Base-by-base conservation (phyloP, 345 rosid genomes). In the Microthlaspi erraticum region DNA sequence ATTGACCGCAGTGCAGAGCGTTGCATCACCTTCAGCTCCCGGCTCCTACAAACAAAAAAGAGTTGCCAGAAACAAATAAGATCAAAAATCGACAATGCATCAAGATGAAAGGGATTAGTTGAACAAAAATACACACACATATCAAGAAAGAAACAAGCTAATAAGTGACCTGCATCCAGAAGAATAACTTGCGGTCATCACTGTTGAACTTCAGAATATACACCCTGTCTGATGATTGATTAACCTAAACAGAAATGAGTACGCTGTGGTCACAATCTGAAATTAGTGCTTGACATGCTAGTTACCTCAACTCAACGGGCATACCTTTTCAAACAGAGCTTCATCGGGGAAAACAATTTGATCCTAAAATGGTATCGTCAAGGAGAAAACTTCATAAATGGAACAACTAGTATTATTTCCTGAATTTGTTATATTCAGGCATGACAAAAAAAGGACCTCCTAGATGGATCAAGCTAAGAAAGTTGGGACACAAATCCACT, bases 261-360 rank as follows among this genome's bases (percentile, higher is more conserved):
- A 19, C 2, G 39, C 0, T 32, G 52, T 51, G 33, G 58, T 64
- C 33, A 59, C 43, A 66, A 32, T 26, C 53, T 3, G 17, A 53
- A 42, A 60, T 7, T 4, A 46, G 7, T 16, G 42, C 37, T 20
- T 34, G 39, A 49, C 48, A 66, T 26, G 71, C 32, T 43, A 20
- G 57, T 13, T 64, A 34, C 19, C 50, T 64, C 49, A 59, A 53
- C 6, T 36, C 0, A 65, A 56, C 16, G 8, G 16, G 38, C 34
- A 49, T 83, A 93, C 97, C 96, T 91, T 94, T 80, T 94, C 99
- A 81, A 94, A 94, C 54, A 82, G 81, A 41, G 96, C 99, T 80
- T 94, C 99, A 56, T 88, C 89, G 6, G 97, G 97, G 71, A 94
- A 91, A 67, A 94, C 79, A 68, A 93, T 91, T 57, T 87, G 99